Evolutionary conservation across 192 early-diverging fungal species (phyloP), one percentile per base, ranked within the genome.

Genomic region (Coemansia sp.): DNA sequence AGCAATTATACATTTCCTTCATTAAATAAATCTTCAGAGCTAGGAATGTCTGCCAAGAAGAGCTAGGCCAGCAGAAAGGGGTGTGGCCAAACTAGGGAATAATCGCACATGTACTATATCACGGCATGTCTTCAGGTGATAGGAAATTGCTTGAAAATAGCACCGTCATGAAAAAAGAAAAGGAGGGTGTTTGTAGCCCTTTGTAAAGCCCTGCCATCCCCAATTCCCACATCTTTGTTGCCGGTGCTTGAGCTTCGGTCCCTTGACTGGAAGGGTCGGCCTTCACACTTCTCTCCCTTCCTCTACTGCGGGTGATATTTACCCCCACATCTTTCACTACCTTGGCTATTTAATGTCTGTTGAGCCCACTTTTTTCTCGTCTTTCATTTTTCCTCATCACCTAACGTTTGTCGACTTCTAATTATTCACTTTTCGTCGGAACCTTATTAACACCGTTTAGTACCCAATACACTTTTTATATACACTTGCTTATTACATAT

Each of bases 191-290:
- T 29, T 9, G 29, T n/a, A 54, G 53, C 53, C 53, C 53, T 54
- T 54, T 54, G 53, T 14, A 26, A 12, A 26, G 53, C 27, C 53
- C 53, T 54, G 53, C n/a, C 23, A 29, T 54, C 53, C 53, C 53
- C 53, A 54, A 32, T 54, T 54, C 53, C 53, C 53, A 22, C 53
- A 54, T 54, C 53, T 54, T 32, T 29, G 29, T 54, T 26, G 53
- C 53, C 53, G 53, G 23, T n/a, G 29, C n/a, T 26, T 45, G 47
- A 12, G n/a, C 26, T 29, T 9, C 27, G 26, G 27, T 48, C 26
- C 14, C 47, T 32, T 61, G 59, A 29, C 59, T 48, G 32, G 43
- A 48, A 24, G 43, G 16, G 13, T 35, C 57, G 41, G 24, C 35
- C 41, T 59, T 59, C 32, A 12, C 20, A n/a, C 11, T 43, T 43